Conservation (phyloP, 169 alveolate species). For the Plasmodium cynomolgi region DNA sequence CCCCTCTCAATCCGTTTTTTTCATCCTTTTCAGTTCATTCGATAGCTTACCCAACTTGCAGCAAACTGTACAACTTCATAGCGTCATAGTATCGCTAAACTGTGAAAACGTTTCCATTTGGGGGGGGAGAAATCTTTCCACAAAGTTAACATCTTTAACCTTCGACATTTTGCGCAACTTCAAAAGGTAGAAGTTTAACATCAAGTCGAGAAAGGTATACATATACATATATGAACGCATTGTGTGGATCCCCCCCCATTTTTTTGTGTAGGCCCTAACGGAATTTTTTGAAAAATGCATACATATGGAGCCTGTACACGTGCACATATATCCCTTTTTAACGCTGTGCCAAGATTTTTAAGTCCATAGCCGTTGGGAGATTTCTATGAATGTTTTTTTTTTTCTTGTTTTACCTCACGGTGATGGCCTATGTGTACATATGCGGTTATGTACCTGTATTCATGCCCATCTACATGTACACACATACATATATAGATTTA, state of each 20-base stretch:
- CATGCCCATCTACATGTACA: not conserved
- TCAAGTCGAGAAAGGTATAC: not conserved
- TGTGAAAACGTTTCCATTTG: not conserved
- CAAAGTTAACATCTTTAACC: not conserved
- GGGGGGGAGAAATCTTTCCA: not conserved
- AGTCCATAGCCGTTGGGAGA: not conserved
- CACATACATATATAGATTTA: slow-evolving; percentile 4
- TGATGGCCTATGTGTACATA: not conserved
- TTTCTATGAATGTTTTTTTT: not conserved
- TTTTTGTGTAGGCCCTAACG: not conserved
- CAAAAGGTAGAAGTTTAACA: not conserved
- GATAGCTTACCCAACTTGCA: slow-evolving; percentile 1
- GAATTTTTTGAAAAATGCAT: not conserved
- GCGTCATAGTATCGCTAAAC: not conserved
- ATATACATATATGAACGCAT: not conserved
- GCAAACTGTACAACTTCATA: not conserved
- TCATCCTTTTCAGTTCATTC: not conserved
- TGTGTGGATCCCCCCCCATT: not conserved
- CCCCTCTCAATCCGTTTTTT: not conserved
- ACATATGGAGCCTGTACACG: not conserved
- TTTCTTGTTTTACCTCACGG: not conserved
- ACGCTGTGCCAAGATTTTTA: not conserved
- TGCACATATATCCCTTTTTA: not conserved
- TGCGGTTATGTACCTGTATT: not conserved
- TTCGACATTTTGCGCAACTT: not conserved